A percentile compares a stretch with the other conserved stretches of the same genome.
These are phyloP conservation scores for Microcos paniculata DNA, from an alignment of 345 rosid genomes.

Conservation along the genomic window DNA sequence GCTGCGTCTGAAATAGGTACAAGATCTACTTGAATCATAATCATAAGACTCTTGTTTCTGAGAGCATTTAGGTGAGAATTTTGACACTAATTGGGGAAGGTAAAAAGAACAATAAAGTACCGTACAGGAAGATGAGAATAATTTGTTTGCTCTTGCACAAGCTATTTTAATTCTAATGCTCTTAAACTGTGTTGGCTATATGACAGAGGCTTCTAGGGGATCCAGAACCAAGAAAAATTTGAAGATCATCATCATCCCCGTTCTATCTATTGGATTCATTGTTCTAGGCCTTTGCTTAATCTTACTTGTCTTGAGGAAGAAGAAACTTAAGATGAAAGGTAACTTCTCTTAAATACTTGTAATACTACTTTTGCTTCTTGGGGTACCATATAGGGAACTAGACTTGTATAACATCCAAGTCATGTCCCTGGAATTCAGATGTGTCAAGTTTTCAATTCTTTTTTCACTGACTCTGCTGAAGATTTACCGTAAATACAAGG, in stretches of 20 bases:
- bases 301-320: conserved; percentile 4
- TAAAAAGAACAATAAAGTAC: too few relatives aligned
- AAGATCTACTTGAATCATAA: background rate
- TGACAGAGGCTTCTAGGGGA: background rate
- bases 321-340: conserved; percentile 11
- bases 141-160: background rate
- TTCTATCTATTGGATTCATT: background rate
- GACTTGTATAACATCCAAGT: too few relatives aligned
- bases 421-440: too few relatives aligned
- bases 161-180: background rate
- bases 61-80: too few relatives aligned
- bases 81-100: too few relatives aligned
- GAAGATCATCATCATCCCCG: background rate
- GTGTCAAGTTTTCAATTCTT: too few relatives aligned
- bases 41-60: too few relatives aligned
- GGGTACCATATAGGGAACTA: too few relatives aligned
- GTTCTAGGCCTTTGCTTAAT: background rate
- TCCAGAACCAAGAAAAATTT: background rate
- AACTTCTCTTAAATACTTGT: background rate
- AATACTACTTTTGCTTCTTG: too few relatives aligned
- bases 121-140: too few relatives aligned
- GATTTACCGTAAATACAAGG: too few relatives aligned
- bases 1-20: conserved; percentile 30
- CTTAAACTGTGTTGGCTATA: background rate
- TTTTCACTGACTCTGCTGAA: too few relatives aligned